Conservation (phyloP, 306 rosid genomes). For the Acacia crassicarpa region DNA sequence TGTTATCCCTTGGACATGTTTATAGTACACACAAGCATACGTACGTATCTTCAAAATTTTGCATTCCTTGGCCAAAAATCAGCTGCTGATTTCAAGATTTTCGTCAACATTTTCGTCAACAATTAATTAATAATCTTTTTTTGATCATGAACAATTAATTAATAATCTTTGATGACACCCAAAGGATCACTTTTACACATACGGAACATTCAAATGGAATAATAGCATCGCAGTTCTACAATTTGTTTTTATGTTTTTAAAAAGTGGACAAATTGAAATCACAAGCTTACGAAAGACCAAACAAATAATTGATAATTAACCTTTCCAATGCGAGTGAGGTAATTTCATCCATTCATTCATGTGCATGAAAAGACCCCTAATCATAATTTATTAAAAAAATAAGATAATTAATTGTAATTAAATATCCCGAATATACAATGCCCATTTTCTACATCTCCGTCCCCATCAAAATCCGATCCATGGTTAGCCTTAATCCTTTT, state of each 20-base stretch:
- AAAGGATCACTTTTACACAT: slow-evolving; percentile 12
- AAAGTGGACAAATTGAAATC: neutral
- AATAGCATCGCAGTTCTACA: slow-evolving; percentile 20
- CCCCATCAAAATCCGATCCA: slow-evolving; percentile 50
- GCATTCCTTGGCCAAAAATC: neutral
- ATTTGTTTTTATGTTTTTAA: neutral
- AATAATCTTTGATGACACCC: slow-evolving; percentile 24
- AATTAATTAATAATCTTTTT: slow-evolving; percentile 4
- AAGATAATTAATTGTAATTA: neutral
- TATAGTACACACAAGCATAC: neutral
- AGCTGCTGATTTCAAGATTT: neutral
- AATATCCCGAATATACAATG: slow-evolving; percentile 16
- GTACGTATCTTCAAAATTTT: neutral
- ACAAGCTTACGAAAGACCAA: slow-evolving; percentile 20
- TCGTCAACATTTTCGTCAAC: neutral
- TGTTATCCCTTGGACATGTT: neutral
- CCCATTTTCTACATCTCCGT: slow-evolving; percentile 44
- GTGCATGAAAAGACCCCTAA: slow-evolving; percentile 39
- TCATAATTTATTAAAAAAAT: slow-evolving; percentile 1
- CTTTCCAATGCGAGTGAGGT: slow-evolving; percentile 36
- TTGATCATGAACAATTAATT: no score
- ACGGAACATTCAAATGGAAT: slow-evolving; percentile 8
- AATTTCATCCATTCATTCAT: slow-evolving; percentile 33
- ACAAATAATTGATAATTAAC: slow-evolving; percentile 31
- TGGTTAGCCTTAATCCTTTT: slow-evolving; percentile 25